These are phyloP conservation scores for Tephrocybe sp. DNA, from an alignment of 768 basidiomycete genomes.

Conservation along the genomic window DNA sequence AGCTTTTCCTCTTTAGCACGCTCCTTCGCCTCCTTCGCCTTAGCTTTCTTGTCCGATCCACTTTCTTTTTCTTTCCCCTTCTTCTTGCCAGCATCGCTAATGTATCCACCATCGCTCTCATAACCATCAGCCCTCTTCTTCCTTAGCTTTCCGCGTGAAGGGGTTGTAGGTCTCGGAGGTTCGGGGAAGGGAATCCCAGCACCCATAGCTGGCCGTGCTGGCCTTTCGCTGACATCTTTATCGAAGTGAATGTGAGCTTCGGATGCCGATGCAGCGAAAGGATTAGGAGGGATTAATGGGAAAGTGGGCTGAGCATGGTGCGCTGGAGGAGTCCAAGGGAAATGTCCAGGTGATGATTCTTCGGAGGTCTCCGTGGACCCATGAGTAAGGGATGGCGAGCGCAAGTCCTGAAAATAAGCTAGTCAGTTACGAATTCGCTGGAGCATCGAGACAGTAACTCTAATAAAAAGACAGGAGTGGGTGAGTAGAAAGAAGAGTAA, in stretches of 20 bases:
- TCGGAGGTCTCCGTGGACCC: conserved; percentile 32
- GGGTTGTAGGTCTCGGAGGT: conserved; percentile 20
- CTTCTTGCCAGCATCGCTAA: conserved; percentile 40
- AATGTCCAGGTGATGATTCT: conserved; percentile 26
- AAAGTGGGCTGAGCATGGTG: conserved; percentile 10
- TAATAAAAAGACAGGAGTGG: background rate
- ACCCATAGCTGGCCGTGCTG: background rate
- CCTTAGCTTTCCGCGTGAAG: conserved; percentile 32
- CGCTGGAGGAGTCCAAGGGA: conserved; percentile 17
- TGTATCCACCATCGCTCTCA: conserved; percentile 51
- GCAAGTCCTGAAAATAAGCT: conserved; percentile 9
- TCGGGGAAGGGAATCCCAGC: conserved; percentile 20
- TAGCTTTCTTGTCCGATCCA: conserved; percentile 24
- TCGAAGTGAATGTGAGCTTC: conserved; percentile 8
- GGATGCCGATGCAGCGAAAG: conserved; percentile 7
- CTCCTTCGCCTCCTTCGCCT: conserved; percentile 19
- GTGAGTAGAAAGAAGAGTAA: background rate
- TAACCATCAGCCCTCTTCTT: conserved; percentile 46
- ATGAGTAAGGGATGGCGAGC: conserved; percentile 31
- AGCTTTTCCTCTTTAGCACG: conserved; percentile 23
- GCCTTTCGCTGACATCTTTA: conserved; percentile 4
- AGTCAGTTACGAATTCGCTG: conserved; percentile 1
- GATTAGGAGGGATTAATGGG: conserved; percentile 11
- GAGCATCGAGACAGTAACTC: background rate
- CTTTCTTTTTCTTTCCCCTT: conserved; percentile 17